Evolutionary conservation across 164 flowering plant genomes (phyloP).

Genomic region (Nymphaea thermarum): DNA sequence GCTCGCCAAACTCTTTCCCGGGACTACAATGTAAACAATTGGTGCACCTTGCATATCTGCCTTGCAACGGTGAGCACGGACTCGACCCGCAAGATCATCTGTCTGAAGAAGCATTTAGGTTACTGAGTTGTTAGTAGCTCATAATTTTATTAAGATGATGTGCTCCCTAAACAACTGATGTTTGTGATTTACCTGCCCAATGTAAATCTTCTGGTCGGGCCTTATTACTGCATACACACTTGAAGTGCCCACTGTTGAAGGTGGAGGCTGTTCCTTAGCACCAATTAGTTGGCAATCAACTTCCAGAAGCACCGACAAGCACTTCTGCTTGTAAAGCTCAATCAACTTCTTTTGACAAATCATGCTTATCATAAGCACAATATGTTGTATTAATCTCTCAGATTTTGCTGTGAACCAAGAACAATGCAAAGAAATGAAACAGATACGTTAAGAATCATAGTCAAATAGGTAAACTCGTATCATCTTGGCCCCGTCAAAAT

Average conservation of each 20-base stretch:
- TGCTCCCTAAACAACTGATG: background rate
- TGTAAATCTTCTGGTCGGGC: constrained; percentile 68
- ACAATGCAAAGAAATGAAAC: background rate
- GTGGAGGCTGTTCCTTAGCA: constrained; percentile 82
- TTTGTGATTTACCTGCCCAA: constrained; percentile 60
- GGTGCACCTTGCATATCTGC: constrained; percentile 58
- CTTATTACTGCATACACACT: constrained; percentile 69
- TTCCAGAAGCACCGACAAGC: constrained; percentile 19
- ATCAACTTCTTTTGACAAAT: constrained; percentile 48
- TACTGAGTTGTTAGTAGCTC: background rate
- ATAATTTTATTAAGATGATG: background rate
- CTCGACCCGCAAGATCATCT: constrained; percentile 81
- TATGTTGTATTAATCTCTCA: constrained; percentile 16
- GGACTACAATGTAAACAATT: constrained; percentile 60
- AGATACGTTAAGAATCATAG: background rate
- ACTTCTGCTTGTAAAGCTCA: constrained; percentile 35
- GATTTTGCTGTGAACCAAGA: background rate
- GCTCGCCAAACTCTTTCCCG: constrained; percentile 89
- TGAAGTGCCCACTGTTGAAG: constrained; percentile 79
- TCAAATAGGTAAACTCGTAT: no score
- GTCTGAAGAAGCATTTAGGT: constrained; percentile 32
- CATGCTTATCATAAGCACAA: constrained; percentile 30
- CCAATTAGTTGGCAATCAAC: constrained; percentile 42
- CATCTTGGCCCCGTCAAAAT: no score
- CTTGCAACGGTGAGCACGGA: constrained; percentile 65